Conservation (phyloP, 148 eudicot genomes). For the Camellia japonica region DNA sequence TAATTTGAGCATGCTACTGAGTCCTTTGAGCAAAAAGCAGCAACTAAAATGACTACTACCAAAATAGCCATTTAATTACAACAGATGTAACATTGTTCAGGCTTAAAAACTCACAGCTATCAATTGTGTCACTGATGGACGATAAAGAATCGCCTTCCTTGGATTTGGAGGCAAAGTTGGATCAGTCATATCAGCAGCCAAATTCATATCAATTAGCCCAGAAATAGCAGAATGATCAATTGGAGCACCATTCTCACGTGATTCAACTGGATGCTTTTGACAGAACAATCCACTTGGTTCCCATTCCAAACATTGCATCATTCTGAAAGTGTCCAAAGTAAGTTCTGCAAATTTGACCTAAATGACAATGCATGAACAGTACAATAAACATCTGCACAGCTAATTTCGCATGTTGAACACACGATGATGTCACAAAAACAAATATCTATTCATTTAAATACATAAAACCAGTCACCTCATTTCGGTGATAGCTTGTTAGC, state of each 20-base stretch:
- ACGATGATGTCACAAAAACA: not conserved
- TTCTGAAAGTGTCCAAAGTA: conserved; percentile 85
- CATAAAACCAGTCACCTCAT: conserved; percentile 60
- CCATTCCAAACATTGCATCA: conserved; percentile 99
- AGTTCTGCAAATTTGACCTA: conserved; percentile 94
- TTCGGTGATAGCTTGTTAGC: conserved; percentile 80
- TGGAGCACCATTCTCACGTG: conserved; percentile 54
- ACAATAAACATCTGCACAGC: not conserved
- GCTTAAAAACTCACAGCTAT: conserved; percentile 67
- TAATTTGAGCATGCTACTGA: not conserved
- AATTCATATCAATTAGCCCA: conserved; percentile 77
- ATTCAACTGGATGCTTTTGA: conserved; percentile 61
- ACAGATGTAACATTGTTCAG: conserved; percentile 4
- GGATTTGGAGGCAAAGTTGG: conserved; percentile 95
- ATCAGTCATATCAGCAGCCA: conserved; percentile 84
- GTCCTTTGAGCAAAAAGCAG: not conserved
- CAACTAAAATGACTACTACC: not conserved
- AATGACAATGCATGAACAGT: conserved; percentile 21
- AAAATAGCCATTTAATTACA: not conserved
- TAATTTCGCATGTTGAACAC: not conserved
- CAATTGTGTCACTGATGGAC: conserved; percentile 77
- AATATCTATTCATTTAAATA: conserved; percentile 4
- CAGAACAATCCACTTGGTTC: conserved; percentile 92
- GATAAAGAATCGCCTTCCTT: conserved; percentile 78
- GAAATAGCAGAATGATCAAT: conserved; percentile 79